Base-by-base conservation (phyloP, 2,329 filamentous ascomycete genomes). In the Teratosphaeriaceae sp. region DNA sequence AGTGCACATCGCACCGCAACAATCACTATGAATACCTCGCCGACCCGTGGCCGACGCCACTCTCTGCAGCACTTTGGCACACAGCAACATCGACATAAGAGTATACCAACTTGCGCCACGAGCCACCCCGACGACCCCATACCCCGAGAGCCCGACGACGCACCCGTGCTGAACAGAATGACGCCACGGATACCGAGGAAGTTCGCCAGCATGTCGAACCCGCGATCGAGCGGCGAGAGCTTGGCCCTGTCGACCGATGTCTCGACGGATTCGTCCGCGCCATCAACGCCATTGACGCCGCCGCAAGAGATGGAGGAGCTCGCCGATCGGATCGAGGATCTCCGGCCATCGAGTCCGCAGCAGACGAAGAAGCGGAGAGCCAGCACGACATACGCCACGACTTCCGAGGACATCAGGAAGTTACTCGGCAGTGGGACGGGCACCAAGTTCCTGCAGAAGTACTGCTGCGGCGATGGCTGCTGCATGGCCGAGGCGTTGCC, bases 391-490 rank as follows among this genome's bases (percentile, higher is more conserved):
- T 61, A 53, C 45, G 78, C 77, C 0, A 76, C 73, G 52, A 71
- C 56, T 26, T 51, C 76, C 1, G 69, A 76, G 36, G 77, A 81
- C 57, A 77, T 81, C 56, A 66, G 71, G 53, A 65, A 72, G 43
- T 68, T 82, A 30, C 65, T 82, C 41, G 76, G 78, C 37, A 71
- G 73, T 48, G 71, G 72, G 13, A 68, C 67, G 13, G 75, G 75
- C 37, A 81, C 78, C 20, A 71, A 75, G 57, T 73, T 80, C 57
- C 69, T 82, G 29, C 72, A 79, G 57, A 80, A 78, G 49, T 74
- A 76, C 56, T 83, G 79, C 65, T 79, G 76, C 53, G 79, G 79
- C 30, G 79, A 79, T 46, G 79, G 79, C 44, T 82, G 79, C 61
- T 82, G 79, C 61, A 72, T 78, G 58, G 66, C 78, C 45, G 71